These are phyloP conservation scores for Leccinellum luteum DNA, from an alignment of 768 basidiomycete species.

Conservation along the genomic window DNA sequence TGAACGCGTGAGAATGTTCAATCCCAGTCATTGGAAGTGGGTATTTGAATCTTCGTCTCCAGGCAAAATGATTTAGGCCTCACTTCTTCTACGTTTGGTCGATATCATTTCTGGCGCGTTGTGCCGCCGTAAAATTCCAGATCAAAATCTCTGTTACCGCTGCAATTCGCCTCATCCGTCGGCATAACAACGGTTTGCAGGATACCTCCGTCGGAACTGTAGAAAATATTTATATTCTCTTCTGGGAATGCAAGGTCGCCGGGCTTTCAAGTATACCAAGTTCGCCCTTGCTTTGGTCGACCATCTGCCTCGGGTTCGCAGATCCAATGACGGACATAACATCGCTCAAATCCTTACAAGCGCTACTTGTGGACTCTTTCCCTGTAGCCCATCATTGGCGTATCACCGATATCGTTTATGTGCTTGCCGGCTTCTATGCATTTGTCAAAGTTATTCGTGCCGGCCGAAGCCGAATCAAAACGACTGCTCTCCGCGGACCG, in stretches of 20 bases:
- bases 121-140: too few relatives aligned
- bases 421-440: conserved; percentile 3
- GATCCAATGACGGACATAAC: background rate
- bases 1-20: too few relatives aligned
- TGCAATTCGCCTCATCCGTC: background rate
- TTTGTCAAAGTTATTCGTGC: conserved; percentile 5
- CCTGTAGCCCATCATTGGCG: background rate
- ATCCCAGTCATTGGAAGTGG: too few relatives aligned
- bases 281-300: background rate
- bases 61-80: too few relatives aligned
- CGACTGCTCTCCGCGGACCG: conserved; percentile 24
- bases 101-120: too few relatives aligned
- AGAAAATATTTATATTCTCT: background rate
- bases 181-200: background rate
- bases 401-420: conserved; percentile 2
- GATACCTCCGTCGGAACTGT: background rate
- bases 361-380: background rate
- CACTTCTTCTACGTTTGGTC: too few relatives aligned
- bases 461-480: conserved; percentile 9
- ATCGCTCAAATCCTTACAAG: conserved; percentile 3
- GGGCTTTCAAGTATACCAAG: background rate
- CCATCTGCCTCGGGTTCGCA: background rate
- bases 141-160: too few relatives aligned
- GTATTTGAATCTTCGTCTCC: too few relatives aligned
- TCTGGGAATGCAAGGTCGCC: background rate